Evolutionary conservation across 2,329 filamentous ascomycete species (phyloP), one percentile per base, ranked within the genome.

Genomic region (Alternaria brassicicola): DNA sequence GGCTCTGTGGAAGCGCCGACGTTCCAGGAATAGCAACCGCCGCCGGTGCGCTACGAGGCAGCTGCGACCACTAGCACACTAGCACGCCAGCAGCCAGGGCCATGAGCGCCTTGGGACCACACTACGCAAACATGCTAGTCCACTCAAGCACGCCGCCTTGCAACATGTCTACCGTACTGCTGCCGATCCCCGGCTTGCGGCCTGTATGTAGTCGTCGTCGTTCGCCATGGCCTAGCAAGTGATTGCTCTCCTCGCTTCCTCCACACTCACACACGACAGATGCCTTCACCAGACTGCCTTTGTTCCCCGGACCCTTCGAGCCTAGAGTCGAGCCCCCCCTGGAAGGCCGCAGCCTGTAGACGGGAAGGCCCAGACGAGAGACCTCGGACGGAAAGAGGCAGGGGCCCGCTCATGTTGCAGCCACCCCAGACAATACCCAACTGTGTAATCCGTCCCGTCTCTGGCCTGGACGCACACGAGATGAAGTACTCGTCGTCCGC

Each of bases 41-140:
- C 55, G 55, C 47, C 47, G 41, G 57, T 55, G 55, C 57, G 57
- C 57, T 59, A 59, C 57, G 57, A 59, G 53, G 46, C 52, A 54
- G 46, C 57, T 52, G 61, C 62, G 52, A 57, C 64, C 64, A 66
- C 55, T 63, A 49, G 55, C 45, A 65, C 62, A 52, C 59, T 39
- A 48, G 47, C 50, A 52, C 21, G 43, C 46, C 41, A 51, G 42
- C 19, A 17, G 43, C 46, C 41, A 51, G 42, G 30, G 26, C 43
- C 43, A 46, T 46, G 28, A 23, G 36, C 15, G 36, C 38, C 51
- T 50, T 31, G 43, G 45, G 38, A 47, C 52, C 15, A 31, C 49
- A 43, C 54, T 53, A 51, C 50, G 41, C 39, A 35, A 38, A 50
- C 47, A 19, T n/a, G 33, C 47, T 21, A 50, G 23, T 30, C 47